Evolutionary conservation across 2,329 filamentous ascomycete genomes (phyloP), one percentile per base, ranked within the genome.

Genomic region (Aureobasidium sp.): DNA sequence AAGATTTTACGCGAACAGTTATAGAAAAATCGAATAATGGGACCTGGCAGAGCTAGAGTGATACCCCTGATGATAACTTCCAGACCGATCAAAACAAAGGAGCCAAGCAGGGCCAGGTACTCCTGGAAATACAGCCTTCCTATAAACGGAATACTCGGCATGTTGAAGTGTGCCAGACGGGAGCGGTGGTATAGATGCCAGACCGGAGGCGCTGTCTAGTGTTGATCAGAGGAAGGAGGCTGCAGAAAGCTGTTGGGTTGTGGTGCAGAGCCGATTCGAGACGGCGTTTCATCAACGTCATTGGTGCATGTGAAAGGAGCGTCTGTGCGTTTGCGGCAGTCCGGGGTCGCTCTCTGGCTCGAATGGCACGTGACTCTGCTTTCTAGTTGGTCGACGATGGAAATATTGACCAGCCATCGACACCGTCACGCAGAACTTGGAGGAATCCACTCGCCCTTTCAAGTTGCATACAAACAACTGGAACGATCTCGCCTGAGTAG

Each of bases 91-190:
- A 99, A 83, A 58, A 90, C 70, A 70, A 97, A 89, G 8, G 93
- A 97, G 61, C 87, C 86, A 51, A 94, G 76, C 47, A 99, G 84
- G 42, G 92, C 91, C 66, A 95, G 77, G 77, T 97, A 97, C 78
- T 99, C 92, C 75, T 83, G 83, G 74, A 78, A 64, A 60, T 78
- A 73, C 42, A 88, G 78, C 64, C 85, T 80, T 53, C 84, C 84
- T 67, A 88, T 80, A 66, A 88, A 81, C 36, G 86, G 86, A 45
- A 88, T 80, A 64, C 81, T 78, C 63, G 82, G 76, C 80, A 85
- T 84, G 17, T 45, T 45, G 53, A 36, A 7, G 36, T 41, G 49
- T 52, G 31, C 49, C 49, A 25, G 34, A 39, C 8, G 36, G 1
- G 11, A 7, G 20, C 14, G 4, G 5, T 9, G 6, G 11, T 12